Base-by-base conservation (phyloP, 2,329 filamentous ascomycete genomes). In the Phoma sp. region DNA sequence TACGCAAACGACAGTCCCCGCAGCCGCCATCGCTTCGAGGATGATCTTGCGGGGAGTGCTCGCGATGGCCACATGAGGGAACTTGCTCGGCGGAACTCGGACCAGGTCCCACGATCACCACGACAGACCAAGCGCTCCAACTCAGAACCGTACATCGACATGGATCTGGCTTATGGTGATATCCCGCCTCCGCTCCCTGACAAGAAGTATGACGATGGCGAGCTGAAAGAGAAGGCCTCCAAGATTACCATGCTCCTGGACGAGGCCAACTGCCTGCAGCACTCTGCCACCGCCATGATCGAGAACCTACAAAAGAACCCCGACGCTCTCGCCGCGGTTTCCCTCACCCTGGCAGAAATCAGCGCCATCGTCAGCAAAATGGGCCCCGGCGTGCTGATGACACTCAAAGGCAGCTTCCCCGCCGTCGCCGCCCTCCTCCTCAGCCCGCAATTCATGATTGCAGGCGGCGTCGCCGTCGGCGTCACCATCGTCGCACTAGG, bases 401-500 rank as follows among this genome's bases (percentile, higher is more conserved):
- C 88, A 1, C 78, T 98, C 68, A 96, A 96, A 76, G 83, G 86
- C 32, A 87, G 87, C 17, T 93, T 92, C 30, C 95, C 95, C 0
- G 89, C 90, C 7, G 87, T 96, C 17, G 93, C 96, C 65, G 90
- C 89, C 0, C 83, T 99, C 18, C 84, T 99, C 3, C 87, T 91
- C 0, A 93, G 89, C 51, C 95, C 95, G 1, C 92, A 99, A 69
- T 99, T 99, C 72, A 84, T 97, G 59, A 96, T 99, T 66, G 92
- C 92, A 4, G 92, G 91, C 0, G 91, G 93, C 36, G 87, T 96
- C 12, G 91, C 90, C 0, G 87, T 96, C 0, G 95, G 95, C 12
- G 88, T 96, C n/a, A 98, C 95, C 0, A 87, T 98, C 7, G 91
- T 99, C 66, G 93, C 95, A 73, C 91, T 99, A 56, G 95, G 95